phyloP scores from a whole-genome alignment of 2,329 filamentous ascomycete species.

The Alternaria gaisen region DNA sequence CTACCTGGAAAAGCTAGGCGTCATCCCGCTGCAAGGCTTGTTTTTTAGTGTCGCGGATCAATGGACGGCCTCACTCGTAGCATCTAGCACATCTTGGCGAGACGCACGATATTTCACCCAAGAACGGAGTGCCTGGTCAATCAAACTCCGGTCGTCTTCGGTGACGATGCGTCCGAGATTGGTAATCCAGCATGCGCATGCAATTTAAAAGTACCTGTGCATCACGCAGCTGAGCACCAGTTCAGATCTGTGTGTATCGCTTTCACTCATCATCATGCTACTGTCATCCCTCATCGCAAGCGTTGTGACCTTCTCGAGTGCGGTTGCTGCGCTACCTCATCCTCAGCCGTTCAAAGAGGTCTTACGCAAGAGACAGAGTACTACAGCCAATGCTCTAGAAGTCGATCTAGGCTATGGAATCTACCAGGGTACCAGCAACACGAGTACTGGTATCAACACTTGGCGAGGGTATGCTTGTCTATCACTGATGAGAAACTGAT shows the following conservation, averaged over 20 bases:
- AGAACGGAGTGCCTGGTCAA: neutral
- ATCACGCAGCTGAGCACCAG: neutral
- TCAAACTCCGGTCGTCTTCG: neutral
- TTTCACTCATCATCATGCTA: neutral
- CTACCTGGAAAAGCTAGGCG: neutral
- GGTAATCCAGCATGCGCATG: neutral
- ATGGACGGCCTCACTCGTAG: neutral
- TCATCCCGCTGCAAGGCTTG: neutral
- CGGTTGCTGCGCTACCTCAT: neutral
- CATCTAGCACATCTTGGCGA: neutral
- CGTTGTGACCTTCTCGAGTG: neutral
- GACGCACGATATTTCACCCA: neutral
- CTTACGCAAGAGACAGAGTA: neutral
- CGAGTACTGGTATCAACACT: slow-evolving; percentile 25
- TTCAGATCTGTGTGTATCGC: neutral
- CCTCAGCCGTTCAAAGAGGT: slow-evolving; percentile 2
- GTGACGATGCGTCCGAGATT: neutral
- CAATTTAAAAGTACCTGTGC: neutral
- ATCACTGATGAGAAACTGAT: neutral
- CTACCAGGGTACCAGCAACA: slow-evolving; percentile 30
- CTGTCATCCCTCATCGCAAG: neutral
- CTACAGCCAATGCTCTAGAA: neutral
- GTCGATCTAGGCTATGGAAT: slow-evolving; percentile 37
- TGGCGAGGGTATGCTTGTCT: slow-evolving; percentile 31
- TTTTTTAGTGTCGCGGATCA: neutral